These are phyloP conservation scores for Raddia distichophylla DNA, from an alignment of 176 grass and related monocot genomes.

Conservation along the genomic window DNA sequence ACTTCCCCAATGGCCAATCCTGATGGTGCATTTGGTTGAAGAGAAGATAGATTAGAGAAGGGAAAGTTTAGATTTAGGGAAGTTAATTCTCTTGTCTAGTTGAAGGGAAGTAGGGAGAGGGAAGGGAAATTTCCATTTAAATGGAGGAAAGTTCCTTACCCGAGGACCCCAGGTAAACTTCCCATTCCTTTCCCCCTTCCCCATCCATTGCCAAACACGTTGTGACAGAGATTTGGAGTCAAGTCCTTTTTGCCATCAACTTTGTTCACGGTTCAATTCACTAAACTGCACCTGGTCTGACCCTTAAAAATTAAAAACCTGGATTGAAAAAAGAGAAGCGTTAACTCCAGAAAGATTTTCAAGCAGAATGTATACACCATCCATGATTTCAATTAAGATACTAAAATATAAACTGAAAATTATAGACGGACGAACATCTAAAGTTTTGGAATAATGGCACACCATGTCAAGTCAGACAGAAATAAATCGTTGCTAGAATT, in stretches of 20 bases:
- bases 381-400: slow-evolving; percentile 1
- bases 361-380: not conserved
- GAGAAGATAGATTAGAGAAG: too few species aligned
- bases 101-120: too few species aligned
- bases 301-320: not conserved
- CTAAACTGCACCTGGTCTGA: not conserved
- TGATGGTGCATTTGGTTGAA: not conserved
- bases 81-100: too few species aligned
- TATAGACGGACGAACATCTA: not conserved
- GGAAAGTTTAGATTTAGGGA: too few species aligned
- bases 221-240: slow-evolving; percentile 11
- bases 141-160: too few species aligned
- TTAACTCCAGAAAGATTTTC: not conserved
- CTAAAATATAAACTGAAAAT: not conserved
- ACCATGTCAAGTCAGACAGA: not conserved
- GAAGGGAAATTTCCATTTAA: too few species aligned
- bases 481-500: not conserved
- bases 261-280: slow-evolving; percentile 9
- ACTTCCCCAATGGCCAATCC: not conserved
- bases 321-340: not conserved
- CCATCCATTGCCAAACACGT: too few species aligned
- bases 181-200: too few species aligned
- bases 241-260: slow-evolving; percentile 28
- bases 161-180: too few species aligned
- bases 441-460: not conserved